Conservation (phyloP, 257 asterid genomes). For the Nicotiana benthamiana region DNA sequence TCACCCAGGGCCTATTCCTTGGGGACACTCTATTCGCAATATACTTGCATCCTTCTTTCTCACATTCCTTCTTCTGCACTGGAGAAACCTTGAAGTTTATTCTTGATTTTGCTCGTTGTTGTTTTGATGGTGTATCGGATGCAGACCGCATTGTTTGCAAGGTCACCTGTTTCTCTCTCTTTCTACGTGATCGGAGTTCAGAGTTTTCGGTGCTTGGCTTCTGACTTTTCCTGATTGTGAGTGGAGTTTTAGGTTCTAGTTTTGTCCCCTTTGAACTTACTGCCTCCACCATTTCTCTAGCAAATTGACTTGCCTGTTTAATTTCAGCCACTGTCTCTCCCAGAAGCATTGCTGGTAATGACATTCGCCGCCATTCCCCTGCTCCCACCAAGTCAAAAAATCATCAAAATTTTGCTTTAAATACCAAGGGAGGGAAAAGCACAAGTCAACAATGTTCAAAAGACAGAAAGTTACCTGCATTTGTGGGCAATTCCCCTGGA, state of each 20-base stretch:
- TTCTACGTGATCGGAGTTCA: slow-evolving; percentile 47
- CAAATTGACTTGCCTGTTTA: slow-evolving; percentile 64
- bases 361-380: slow-evolving; percentile 77
- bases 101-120: slow-evolving; percentile 52
- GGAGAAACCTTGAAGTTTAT: slow-evolving; percentile 76
- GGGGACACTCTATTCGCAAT: slow-evolving; percentile 79
- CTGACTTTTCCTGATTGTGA: slow-evolving; percentile 26
- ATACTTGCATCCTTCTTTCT: slow-evolving; percentile 55
- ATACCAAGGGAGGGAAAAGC: neutral
- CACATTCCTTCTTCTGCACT: slow-evolving; percentile 34
- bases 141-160: slow-evolving; percentile 34
- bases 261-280: slow-evolving; percentile 26
- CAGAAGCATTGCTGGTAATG: slow-evolving; percentile 83
- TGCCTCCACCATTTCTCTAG: slow-evolving; percentile 47
- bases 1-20: slow-evolving; percentile 76
- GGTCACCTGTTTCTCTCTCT: slow-evolving; percentile 52
- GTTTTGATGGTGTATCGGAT: slow-evolving; percentile 27
- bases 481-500: slow-evolving; percentile 59
- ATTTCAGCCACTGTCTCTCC: slow-evolving; percentile 86
- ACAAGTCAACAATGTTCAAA: neutral
- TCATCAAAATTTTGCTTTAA: neutral
- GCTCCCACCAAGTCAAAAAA: neutral
- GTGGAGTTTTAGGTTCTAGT: slow-evolving; percentile 67
- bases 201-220: slow-evolving; percentile 33
- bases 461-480: slow-evolving; percentile 30